Evolutionary conservation across 805 yeast genomes (phyloP).

Genomic region (Lipomyces sp.): DNA sequence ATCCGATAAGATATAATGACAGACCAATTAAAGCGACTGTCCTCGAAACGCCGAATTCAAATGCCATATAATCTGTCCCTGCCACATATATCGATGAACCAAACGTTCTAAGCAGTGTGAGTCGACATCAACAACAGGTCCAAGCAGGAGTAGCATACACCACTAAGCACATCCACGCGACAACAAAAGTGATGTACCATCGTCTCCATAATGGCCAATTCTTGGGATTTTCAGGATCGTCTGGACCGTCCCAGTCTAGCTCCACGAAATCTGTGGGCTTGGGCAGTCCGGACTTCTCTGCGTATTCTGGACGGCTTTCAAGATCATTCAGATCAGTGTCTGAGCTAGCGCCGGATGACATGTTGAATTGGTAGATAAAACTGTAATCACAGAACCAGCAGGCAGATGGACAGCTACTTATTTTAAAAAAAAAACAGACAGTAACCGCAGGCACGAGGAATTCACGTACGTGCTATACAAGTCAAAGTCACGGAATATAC

Average conservation of each 20-base stretch:
- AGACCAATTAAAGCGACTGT: constrained; percentile 67
- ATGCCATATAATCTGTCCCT: constrained; percentile 61
- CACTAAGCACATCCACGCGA: constrained; percentile 37
- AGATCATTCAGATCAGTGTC: background rate
- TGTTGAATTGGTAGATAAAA: background rate
- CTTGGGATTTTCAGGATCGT: constrained; percentile 50
- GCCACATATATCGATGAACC: constrained; percentile 76
- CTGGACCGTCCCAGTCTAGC: constrained; percentile 40
- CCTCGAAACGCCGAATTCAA: constrained; percentile 58
- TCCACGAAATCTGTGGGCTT: background rate
- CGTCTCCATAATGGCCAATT: constrained; percentile 45
- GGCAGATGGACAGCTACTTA: background rate
- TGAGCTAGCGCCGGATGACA: background rate
- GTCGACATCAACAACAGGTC: too few species aligned
- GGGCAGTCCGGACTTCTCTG: background rate
- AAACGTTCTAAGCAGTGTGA: constrained; percentile 49
- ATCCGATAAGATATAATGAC: constrained; percentile 62
- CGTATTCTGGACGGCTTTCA: background rate
- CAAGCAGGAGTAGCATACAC: constrained; percentile 18
- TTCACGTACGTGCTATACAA: too few species aligned
- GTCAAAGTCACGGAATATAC: too few species aligned
- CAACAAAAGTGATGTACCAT: constrained; percentile 48
- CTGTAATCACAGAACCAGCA: background rate
- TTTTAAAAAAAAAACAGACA: background rate
- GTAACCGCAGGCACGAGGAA: too few species aligned